Evolutionary conservation across 2,329 filamentous ascomycete genomes (phyloP).

Genomic region (Fusarium sp.): DNA sequence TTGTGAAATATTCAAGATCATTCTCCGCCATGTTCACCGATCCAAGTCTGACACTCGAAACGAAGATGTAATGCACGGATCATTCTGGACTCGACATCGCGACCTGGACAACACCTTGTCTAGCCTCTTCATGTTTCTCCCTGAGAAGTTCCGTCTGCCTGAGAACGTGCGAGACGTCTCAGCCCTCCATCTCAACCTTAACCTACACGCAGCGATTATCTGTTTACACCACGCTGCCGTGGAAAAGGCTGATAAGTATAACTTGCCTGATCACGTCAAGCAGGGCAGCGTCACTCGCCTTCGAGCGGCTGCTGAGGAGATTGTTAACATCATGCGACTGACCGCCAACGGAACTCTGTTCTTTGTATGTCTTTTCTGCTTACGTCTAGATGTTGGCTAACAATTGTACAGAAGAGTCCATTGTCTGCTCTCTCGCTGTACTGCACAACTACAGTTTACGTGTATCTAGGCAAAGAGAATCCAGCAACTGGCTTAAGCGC

Average conservation of each 20-base stretch:
- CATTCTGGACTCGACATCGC: constrained; percentile 89
- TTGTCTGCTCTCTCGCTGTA: constrained; percentile 81
- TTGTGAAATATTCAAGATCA: constrained; percentile 82
- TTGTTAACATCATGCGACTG: constrained; percentile 84
- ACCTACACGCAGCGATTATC: constrained; percentile 87
- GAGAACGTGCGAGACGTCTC: constrained; percentile 75
- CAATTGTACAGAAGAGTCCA: constrained; percentile 49
- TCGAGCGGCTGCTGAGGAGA: constrained; percentile 84
- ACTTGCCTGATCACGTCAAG: constrained; percentile 72
- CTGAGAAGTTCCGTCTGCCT: constrained; percentile 79
- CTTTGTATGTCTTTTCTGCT: constrained; percentile 64
- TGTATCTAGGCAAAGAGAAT: constrained; percentile 79
- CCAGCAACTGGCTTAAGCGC: constrained; percentile 70
- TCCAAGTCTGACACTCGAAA: constrained; percentile 77
- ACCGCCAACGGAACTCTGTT: constrained; percentile 77
- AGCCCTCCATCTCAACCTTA: constrained; percentile 87
- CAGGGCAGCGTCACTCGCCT: constrained; percentile 79
- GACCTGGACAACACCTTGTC: constrained; percentile 84
- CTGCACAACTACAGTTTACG: constrained; percentile 84
- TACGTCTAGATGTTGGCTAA: neutral
- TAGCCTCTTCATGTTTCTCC: constrained; percentile 82
- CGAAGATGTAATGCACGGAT: constrained; percentile 78
- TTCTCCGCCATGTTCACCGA: constrained; percentile 83
- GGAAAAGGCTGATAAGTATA: constrained; percentile 81
- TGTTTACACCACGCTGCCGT: constrained; percentile 91